Evolutionary conservation across 352 stramenopile species (phyloP).

Genomic region (Globisporangium abappressorium): DNA sequence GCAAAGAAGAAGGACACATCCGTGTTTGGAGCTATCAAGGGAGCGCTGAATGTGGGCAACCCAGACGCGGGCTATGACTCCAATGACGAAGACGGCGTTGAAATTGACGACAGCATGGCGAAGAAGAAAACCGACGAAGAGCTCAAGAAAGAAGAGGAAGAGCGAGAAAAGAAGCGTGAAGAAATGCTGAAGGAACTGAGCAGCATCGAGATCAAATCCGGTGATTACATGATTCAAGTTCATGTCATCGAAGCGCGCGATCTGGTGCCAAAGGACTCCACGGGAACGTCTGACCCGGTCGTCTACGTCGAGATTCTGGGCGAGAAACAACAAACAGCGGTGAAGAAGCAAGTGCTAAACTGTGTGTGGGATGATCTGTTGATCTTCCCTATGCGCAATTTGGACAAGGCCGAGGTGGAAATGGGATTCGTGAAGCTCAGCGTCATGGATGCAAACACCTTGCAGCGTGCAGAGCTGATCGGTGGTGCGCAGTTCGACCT

Average conservation of each 20-base stretch:
- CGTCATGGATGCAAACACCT: slow-evolving; percentile 85
- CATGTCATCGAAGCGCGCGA: slow-evolving; percentile 90
- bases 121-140: slow-evolving; percentile 70
- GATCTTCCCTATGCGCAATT: slow-evolving; percentile 71
- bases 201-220: slow-evolving; percentile 82
- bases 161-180: slow-evolving; percentile 67
- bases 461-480: slow-evolving; percentile 88
- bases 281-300: slow-evolving; percentile 89
- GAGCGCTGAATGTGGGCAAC: slow-evolving; percentile 39
- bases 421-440: slow-evolving; percentile 78
- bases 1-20: slow-evolving; percentile 71
- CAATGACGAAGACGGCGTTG: slow-evolving; percentile 64
- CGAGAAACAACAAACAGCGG: slow-evolving; percentile 79
- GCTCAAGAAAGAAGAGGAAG: slow-evolving; percentile 66
- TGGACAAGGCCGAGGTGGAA: slow-evolving; percentile 83
- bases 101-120: slow-evolving; percentile 40
- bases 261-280: slow-evolving; percentile 83
- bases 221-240: slow-evolving; percentile 88
- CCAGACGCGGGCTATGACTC: slow-evolving; percentile 77
- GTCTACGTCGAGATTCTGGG: slow-evolving; percentile 87
- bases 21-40: slow-evolving; percentile 42
- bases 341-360: slow-evolving; percentile 86
- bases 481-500: slow-evolving; percentile 84
- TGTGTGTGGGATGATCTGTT: slow-evolving; percentile 85
- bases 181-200: slow-evolving; percentile 75